Conservation (phyloP, 176 grass and related monocot genomes). For the Secale cereale region DNA sequence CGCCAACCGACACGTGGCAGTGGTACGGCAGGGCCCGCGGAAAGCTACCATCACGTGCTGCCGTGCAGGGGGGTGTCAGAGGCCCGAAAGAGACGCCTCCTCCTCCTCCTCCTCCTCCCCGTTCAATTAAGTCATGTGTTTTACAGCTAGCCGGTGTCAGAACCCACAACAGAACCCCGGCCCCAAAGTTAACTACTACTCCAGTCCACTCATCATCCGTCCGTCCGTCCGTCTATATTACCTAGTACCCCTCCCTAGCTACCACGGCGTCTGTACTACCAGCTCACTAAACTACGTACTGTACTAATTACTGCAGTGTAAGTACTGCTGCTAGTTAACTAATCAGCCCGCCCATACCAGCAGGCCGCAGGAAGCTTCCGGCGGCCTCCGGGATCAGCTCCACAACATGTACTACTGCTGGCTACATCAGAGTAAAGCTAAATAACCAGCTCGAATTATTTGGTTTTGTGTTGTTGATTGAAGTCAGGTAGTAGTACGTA, state of each 20-base stretch:
- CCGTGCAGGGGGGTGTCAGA: slow-evolving; percentile 13
- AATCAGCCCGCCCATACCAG: too few relatives aligned
- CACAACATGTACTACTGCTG: too few relatives aligned
- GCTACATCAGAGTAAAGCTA: too few relatives aligned
- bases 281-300: too few relatives aligned
- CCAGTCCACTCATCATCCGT: background rate
- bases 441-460: too few relatives aligned
- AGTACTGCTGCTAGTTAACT: too few relatives aligned
- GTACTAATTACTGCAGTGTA: too few relatives aligned
- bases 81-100: background rate
- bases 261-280: too few relatives aligned
- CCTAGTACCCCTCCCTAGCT: background rate
- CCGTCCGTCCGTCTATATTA: background rate
- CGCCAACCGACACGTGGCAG: slow-evolving; percentile 22
- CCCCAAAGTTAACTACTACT: background rate
- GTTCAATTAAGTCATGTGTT: background rate
- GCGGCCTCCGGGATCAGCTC: too few relatives aligned
- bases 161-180: background rate
- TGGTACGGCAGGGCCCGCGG: background rate
- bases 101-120: background rate
- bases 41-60: slow-evolving; percentile 14
- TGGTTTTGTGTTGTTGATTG: too few relatives aligned
- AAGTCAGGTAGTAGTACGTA: too few relatives aligned
- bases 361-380: too few relatives aligned
- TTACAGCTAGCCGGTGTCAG: slow-evolving; percentile 4